phyloP scores from a whole-genome alignment of 805 yeast genomes.

The Candida sakaeoensis region DNA sequence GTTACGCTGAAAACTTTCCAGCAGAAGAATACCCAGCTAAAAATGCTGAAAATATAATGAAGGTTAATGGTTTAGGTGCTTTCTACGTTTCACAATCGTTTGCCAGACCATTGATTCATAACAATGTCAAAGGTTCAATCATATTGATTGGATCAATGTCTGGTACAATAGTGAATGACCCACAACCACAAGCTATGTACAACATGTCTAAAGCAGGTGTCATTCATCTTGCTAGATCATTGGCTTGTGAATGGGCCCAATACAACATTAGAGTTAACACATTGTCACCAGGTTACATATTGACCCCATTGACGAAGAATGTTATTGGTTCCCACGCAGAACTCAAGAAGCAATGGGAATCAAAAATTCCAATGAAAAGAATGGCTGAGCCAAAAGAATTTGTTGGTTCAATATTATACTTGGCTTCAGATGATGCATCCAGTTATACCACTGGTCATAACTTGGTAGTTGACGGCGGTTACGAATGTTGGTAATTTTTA shows the following conservation, averaged over 20 bases:
- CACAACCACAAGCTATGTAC: slow-evolving; percentile 77
- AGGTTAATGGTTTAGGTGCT: slow-evolving; percentile 73
- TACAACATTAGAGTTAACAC: slow-evolving; percentile 74
- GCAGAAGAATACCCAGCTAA: slow-evolving; percentile 73
- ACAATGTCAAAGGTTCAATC: slow-evolving; percentile 55
- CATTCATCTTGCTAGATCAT: slow-evolving; percentile 69
- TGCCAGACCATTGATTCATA: slow-evolving; percentile 62
- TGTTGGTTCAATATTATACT: slow-evolving; percentile 70
- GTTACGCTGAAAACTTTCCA: slow-evolving; percentile 76
- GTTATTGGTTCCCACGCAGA: slow-evolving; percentile 59
- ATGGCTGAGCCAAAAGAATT: slow-evolving; percentile 85
- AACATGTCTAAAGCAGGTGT: slow-evolving; percentile 88
- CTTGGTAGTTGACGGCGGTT: slow-evolving; percentile 82
- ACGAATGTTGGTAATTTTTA: slow-evolving; percentile 64
- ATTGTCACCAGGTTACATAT: slow-evolving; percentile 75
- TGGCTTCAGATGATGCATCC: slow-evolving; percentile 67
- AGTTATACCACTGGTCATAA: slow-evolving; percentile 83
- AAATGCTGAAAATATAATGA: slow-evolving; percentile 63
- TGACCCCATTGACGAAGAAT: slow-evolving; percentile 73
- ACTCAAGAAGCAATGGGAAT: slow-evolving; percentile 69
- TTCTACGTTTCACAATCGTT: slow-evolving; percentile 70
- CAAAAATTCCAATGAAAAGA: slow-evolving; percentile 70
- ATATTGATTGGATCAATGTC: slow-evolving; percentile 78
- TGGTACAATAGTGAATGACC: slow-evolving; percentile 72
- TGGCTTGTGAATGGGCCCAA: slow-evolving; percentile 82